phyloP scores from a whole-genome alignment of 2,329 filamentous ascomycete genomes.

The Fusarium denticulatum region DNA sequence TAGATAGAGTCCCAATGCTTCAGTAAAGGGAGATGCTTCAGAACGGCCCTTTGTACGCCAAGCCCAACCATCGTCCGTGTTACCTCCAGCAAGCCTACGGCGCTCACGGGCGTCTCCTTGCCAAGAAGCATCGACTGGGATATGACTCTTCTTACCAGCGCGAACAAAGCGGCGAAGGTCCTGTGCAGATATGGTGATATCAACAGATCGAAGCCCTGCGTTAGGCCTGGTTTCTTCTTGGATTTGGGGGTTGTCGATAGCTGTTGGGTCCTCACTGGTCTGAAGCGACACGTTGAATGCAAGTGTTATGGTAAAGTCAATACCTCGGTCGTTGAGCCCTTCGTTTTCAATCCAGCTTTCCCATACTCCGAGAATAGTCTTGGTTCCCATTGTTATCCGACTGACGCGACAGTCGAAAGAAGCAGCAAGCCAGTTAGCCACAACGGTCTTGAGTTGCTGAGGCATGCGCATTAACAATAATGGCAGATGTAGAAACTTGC shows the following conservation, averaged over 20 bases:
- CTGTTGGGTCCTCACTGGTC: neutral
- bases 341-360: conserved; percentile 61
- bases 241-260: conserved; percentile 29
- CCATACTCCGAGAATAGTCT: conserved; percentile 60
- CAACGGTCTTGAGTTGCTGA: conserved; percentile 57
- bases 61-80: conserved; percentile 63
- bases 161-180: conserved; percentile 60
- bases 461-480: conserved; percentile 67
- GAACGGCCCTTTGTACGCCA: conserved; percentile 52
- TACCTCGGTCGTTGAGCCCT: conserved; percentile 48
- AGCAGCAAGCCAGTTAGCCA: conserved; percentile 62
- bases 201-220: conserved; percentile 55
- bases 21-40: conserved; percentile 55
- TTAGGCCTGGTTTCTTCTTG: conserved; percentile 19
- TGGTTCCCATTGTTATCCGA: conserved; percentile 60
- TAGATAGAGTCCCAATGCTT: conserved; percentile 61
- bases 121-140: conserved; percentile 36
- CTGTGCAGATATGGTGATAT: conserved; percentile 60
- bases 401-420: conserved; percentile 67
- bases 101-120: conserved; percentile 51
- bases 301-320: conserved; percentile 61
- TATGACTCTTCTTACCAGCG: conserved; percentile 47
- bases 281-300: conserved; percentile 58
- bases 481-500: conserved; percentile 59
- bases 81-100: conserved; percentile 57